Evolutionary conservation across 495 filamentous ascomycete genomes (phyloP).

Genomic region (Hapsidospora chrysogenum): DNA sequence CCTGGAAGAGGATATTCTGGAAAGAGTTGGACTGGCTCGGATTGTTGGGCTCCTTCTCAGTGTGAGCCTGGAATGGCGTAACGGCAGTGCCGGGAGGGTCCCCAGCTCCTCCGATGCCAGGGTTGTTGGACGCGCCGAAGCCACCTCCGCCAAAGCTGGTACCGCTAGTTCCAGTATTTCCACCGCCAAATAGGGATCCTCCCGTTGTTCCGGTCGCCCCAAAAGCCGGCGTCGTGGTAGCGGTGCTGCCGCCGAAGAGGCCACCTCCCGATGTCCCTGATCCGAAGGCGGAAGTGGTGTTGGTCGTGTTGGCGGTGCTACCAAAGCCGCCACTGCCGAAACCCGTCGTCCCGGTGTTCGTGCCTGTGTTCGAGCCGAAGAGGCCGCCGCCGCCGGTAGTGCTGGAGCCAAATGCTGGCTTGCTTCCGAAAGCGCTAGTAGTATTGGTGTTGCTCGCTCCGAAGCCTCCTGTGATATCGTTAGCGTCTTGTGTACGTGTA

Average conservation of each 20-base stretch:
- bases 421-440: slow-evolving; percentile 29
- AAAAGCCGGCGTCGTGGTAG: slow-evolving; percentile 1
- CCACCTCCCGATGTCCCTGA: slow-evolving; percentile 6
- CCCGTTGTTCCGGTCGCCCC: slow-evolving; percentile 14
- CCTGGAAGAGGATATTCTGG: slow-evolving; percentile 78
- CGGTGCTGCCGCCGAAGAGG: slow-evolving; percentile 7
- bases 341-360: slow-evolving; percentile 20
- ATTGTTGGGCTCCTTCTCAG: slow-evolving; percentile 61
- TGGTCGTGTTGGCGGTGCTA: slow-evolving; percentile 4
- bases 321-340: slow-evolving; percentile 38
- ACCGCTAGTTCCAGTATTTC: slow-evolving; percentile 17
- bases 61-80: slow-evolving; percentile 48
- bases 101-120: slow-evolving; percentile 22
- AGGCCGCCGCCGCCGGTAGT: slow-evolving; percentile 21
- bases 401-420: slow-evolving; percentile 12
- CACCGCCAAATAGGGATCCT: slow-evolving; percentile 5
- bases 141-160: slow-evolving; percentile 19
- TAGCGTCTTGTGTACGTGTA: slow-evolving; percentile 6
- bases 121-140: slow-evolving; percentile 23
- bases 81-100: slow-evolving; percentile 55
- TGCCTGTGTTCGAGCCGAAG: slow-evolving; percentile 19
- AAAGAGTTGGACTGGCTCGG: slow-evolving; percentile 49
- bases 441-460: background rate
- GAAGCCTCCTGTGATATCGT: background rate
- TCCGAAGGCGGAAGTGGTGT: slow-evolving; percentile 8